Evolutionary conservation across 805 yeast genomes (phyloP).

Genomic region (Kuraishia borneana): DNA sequence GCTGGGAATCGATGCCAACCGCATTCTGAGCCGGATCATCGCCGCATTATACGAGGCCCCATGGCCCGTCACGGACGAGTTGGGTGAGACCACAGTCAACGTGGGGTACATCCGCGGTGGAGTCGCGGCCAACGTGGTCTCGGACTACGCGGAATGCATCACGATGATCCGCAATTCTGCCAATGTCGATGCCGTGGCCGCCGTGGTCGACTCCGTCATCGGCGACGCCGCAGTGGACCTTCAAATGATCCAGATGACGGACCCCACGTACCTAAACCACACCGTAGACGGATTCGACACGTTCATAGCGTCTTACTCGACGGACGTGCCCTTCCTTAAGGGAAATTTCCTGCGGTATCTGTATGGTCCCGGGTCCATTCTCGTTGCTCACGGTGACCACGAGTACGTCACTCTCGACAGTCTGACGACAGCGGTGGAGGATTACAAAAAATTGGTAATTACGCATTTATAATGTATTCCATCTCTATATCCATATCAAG

Average conservation of each 20-base stretch:
- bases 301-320: slow-evolving; percentile 18
- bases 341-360: slow-evolving; percentile 33
- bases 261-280: slow-evolving; percentile 39
- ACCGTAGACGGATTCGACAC: slow-evolving; percentile 57
- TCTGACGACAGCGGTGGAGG: slow-evolving; percentile 37
- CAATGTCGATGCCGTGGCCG: slow-evolving; percentile 24
- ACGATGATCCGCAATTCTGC: slow-evolving; percentile 44
- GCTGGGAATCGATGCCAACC: slow-evolving; percentile 52
- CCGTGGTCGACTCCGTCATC: slow-evolving; percentile 23
- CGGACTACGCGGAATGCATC: slow-evolving; percentile 42
- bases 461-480: background rate
- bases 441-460: slow-evolving; percentile 33
- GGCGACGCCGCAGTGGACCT: slow-evolving; percentile 17
- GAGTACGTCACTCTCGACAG: slow-evolving; percentile 40
- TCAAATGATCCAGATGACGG: slow-evolving; percentile 11
- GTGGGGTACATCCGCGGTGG: slow-evolving; percentile 50
- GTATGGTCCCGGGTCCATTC: slow-evolving; percentile 59
- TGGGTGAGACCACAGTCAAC: slow-evolving; percentile 55
- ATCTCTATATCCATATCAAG: background rate
- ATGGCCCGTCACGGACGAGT: slow-evolving; percentile 37
- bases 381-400: slow-evolving; percentile 47
- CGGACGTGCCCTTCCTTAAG: slow-evolving; percentile 35
- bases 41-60: slow-evolving; percentile 28
- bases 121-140: slow-evolving; percentile 55
- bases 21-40: slow-evolving; percentile 39